Conservation (phyloP, 495 filamentous ascomycete species). For the Penicillium paxilli region DNA sequence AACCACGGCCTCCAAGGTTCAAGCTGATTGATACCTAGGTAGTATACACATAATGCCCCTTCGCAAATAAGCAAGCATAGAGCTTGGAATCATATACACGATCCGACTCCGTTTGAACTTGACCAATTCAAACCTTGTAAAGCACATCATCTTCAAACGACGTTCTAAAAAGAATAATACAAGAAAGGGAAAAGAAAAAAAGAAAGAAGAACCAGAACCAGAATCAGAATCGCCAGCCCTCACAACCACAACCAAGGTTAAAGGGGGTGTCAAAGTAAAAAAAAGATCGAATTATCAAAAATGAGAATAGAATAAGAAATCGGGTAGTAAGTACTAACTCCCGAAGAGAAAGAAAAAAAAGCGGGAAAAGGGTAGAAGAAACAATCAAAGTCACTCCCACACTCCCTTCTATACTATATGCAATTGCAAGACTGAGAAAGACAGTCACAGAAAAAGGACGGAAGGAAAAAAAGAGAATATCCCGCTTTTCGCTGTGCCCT, state of each 20-base stretch:
- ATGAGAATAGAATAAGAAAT: neutral
- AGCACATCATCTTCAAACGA: too few relatives aligned
- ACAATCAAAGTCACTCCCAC: conserved; percentile 7
- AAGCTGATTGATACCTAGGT: too few relatives aligned
- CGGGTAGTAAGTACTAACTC: too few relatives aligned
- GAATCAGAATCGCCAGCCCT: neutral
- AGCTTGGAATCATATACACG: too few relatives aligned
- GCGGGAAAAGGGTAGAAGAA: neutral
- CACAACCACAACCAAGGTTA: neutral
- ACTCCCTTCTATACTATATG: conserved; percentile 18
- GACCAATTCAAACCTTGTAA: neutral
- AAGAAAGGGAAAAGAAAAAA: neutral
- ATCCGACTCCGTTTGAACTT: too few relatives aligned
- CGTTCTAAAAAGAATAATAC: neutral
- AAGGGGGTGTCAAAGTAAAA: neutral
- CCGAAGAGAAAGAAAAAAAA: neutral
- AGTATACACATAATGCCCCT: too few relatives aligned
- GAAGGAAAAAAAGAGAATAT: neutral
- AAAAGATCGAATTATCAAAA: neutral
- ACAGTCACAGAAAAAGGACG: neutral
- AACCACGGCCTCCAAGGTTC: too few relatives aligned
- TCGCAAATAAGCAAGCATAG: too few relatives aligned
- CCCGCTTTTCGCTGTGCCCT: neutral
- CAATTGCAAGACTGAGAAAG: neutral
- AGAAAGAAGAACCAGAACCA: too few relatives aligned